phyloP scores from a whole-genome alignment of 305 asterid genomes.

The Fraxinus latifolia region DNA sequence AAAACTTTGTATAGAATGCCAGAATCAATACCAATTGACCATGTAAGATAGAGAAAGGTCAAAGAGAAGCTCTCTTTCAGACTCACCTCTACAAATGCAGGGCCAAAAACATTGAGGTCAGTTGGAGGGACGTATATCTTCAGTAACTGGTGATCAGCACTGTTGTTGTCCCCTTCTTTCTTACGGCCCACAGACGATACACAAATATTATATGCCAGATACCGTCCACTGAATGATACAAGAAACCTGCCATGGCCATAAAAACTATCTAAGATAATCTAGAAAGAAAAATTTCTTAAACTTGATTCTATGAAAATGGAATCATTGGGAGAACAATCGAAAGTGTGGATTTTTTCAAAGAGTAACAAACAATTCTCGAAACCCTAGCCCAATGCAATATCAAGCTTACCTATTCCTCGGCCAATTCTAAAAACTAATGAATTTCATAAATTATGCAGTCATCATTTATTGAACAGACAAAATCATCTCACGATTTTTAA shows the following conservation, averaged over 20 bases:
- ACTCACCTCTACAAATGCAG: slow-evolving; percentile 80
- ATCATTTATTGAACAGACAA: neutral
- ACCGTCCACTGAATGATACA: slow-evolving; percentile 72
- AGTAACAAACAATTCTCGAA: neutral
- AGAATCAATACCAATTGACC: neutral
- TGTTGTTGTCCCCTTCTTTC: slow-evolving; percentile 33
- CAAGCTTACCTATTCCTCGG: neutral
- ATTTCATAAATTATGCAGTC: neutral
- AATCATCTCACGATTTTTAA: neutral
- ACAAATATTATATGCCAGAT: slow-evolving; percentile 51
- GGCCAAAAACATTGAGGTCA: slow-evolving; percentile 58
- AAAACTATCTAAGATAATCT: slow-evolving; percentile 4
- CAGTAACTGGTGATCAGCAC: slow-evolving; percentile 58
- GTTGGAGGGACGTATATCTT: slow-evolving; percentile 65
- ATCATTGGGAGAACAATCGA: neutral
- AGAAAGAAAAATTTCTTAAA: neutral
- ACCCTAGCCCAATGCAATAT: neutral
- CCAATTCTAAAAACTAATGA: neutral
- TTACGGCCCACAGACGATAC: slow-evolving; percentile 44
- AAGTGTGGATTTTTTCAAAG: neutral
- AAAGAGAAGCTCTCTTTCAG: neutral
- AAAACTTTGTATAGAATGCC: neutral
- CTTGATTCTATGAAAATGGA: neutral
- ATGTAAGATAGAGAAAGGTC: neutral
- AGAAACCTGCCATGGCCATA: slow-evolving; percentile 57